Conservation (phyloP, 1,284 basidiomycete species). For the Trichosporon ovoides region DNA sequence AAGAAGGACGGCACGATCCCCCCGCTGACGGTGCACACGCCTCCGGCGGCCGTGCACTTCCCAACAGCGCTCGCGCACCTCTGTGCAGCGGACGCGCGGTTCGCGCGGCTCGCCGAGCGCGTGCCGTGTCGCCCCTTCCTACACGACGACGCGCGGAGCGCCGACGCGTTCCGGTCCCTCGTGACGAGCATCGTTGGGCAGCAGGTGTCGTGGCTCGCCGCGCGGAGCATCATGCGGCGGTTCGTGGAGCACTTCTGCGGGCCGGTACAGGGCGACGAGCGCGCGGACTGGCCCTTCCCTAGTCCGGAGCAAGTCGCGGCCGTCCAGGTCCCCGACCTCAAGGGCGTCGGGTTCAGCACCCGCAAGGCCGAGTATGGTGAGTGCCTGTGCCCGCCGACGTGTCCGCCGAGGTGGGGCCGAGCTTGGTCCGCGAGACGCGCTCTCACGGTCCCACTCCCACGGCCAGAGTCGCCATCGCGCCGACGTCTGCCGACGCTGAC, state of each 20-base stretch:
- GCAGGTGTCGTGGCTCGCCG: conserved; percentile 88
- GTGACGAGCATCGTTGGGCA: conserved; percentile 71
- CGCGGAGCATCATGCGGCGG: conserved; percentile 74
- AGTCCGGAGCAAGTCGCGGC: conserved; percentile 62
- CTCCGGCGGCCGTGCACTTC: conserved; percentile 57
- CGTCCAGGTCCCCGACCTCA: conserved; percentile 58
- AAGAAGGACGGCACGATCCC: conserved; percentile 2
- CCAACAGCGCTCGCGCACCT: conserved; percentile 69
- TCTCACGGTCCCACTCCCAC: neutral
- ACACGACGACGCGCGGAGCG: neutral
- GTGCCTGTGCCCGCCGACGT: no score
- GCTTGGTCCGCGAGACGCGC: neutral
- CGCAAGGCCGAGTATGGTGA: conserved; percentile 80
- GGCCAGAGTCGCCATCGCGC: no score
- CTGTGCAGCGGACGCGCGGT: conserved; percentile 62
- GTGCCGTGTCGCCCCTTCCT: conserved; percentile 36
- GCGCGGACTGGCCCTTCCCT: conserved; percentile 55
- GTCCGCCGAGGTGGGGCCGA: no score
- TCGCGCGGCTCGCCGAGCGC: conserved; percentile 59
- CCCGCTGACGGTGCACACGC: conserved; percentile 4
- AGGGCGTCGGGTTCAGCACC: conserved; percentile 66
- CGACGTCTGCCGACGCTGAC: no score
- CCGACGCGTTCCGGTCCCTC: conserved; percentile 55
- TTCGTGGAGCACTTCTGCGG: conserved; percentile 72
- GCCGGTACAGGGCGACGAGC: conserved; percentile 8